These are phyloP conservation scores for Begonia peltatifolia DNA, from an alignment of 306 rosid species.

Conservation along the genomic window DNA sequence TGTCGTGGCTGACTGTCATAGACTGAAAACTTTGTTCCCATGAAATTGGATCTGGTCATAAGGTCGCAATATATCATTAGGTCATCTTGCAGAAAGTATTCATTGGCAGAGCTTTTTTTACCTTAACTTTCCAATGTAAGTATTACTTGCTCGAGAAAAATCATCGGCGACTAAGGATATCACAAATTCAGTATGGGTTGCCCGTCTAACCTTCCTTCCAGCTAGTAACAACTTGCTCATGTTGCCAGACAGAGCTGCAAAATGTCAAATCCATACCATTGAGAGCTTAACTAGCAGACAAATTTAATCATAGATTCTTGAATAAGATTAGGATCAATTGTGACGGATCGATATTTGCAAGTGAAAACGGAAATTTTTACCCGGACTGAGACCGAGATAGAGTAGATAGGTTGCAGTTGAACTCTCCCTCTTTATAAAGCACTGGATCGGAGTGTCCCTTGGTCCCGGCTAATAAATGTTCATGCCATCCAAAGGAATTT, in stretches of 20 bases:
- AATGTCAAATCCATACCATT: constrained; percentile 3
- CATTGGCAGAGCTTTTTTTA: constrained; percentile 8
- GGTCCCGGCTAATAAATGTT: constrained; percentile 55
- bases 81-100: neutral
- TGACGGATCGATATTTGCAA: neutral
- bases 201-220: constrained; percentile 72
- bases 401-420: constrained; percentile 55
- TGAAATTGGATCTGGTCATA: constrained; percentile 71
- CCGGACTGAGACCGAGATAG: constrained; percentile 86
- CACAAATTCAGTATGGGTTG: constrained; percentile 59
- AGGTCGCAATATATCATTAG: constrained; percentile 11
- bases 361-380: constrained; percentile 33
- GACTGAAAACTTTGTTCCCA: constrained; percentile 68
- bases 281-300: neutral
- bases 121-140: constrained; percentile 76
- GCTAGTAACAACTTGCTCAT: constrained; percentile 64
- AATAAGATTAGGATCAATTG: neutral
- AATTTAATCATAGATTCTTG: neutral
- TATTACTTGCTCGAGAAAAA: constrained; percentile 51
- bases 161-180: constrained; percentile 58
- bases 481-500: constrained; percentile 4
- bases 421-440: constrained; percentile 85
- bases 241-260: constrained; percentile 68
- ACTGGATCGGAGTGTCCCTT: constrained; percentile 69
- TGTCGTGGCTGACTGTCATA: constrained; percentile 46